A percentile compares a stretch with the other conserved stretches of the same genome.
phyloP scores from a whole-genome alignment of 257 asterid species.

The Prunella vulgaris region DNA sequence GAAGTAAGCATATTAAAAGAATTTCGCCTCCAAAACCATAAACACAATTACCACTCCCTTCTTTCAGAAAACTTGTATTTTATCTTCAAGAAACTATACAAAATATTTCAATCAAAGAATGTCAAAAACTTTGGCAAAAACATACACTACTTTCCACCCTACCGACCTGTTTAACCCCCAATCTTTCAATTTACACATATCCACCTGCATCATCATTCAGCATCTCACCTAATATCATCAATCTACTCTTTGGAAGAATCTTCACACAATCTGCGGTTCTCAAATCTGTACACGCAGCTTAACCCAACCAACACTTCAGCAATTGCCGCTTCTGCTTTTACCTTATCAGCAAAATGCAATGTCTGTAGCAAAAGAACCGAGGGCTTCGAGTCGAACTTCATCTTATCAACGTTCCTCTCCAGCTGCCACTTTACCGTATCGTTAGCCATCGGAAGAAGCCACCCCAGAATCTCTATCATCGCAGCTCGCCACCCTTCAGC shows the following conservation, averaged over 20 bases:
- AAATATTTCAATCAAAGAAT: background rate
- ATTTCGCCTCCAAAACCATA: no score
- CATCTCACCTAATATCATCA: background rate
- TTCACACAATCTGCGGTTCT: slow-evolving; percentile 31
- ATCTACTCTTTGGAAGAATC: background rate
- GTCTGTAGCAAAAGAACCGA: slow-evolving; percentile 59
- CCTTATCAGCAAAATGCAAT: slow-evolving; percentile 73
- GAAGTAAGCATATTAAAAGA: no score
- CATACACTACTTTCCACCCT: background rate
- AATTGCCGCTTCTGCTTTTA: slow-evolving; percentile 85
- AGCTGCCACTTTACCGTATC: slow-evolving; percentile 65
- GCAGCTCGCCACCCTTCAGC: slow-evolving; percentile 86
- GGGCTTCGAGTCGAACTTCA: slow-evolving; percentile 48
- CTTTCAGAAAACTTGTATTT: background rate
- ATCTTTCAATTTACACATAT: background rate
- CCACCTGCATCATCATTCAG: background rate
- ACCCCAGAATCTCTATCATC: slow-evolving; percentile 53
- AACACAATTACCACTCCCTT: background rate
- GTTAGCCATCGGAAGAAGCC: slow-evolving; percentile 75
- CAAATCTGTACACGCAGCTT: slow-evolving; percentile 67
- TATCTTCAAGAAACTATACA: background rate
- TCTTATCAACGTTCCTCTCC: slow-evolving; percentile 63
- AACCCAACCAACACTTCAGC: slow-evolving; percentile 71
- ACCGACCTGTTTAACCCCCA: background rate
- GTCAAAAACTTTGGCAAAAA: background rate